Evolutionary conservation across 257 asterid genomes (phyloP), one percentile per base, ranked within the genome.

Genomic region (Salvia rosmarinus): DNA sequence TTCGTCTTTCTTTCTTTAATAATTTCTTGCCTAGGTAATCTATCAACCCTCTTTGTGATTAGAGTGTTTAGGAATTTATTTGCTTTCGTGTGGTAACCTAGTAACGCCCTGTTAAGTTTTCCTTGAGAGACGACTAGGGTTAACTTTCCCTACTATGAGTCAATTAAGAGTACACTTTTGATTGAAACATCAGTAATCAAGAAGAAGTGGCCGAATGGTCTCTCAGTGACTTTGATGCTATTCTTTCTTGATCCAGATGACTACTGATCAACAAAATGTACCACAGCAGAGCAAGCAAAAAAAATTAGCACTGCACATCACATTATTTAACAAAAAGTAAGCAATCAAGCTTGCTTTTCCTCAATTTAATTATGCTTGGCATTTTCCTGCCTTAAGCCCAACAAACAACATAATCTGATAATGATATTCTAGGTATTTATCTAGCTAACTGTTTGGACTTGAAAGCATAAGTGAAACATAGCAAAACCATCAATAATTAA

Each of bases 151-250:
- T n/a, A n/a, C n/a, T n/a, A n/a, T n/a, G n/a, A n/a, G n/a, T n/a
- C n/a, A n/a, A n/a, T n/a, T n/a, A n/a, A n/a, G n/a, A n/a, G n/a
- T n/a, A n/a, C n/a, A n/a, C n/a, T n/a, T n/a, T n/a, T n/a, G n/a
- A n/a, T n/a, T n/a, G n/a, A n/a, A n/a, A n/a, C n/a, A n/a, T 90
- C 30, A 90, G 90, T 14, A 76, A 82, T 75, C 87, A 82, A 47
- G 90, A 90, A 82, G 88, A n/a, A n/a, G n/a, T 80, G 55, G 95
- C 96, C 23, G 92, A 87, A 56, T 90, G 95, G 96, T 80, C 85
- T 75, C 80, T 90, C 20, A 84, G 87, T 9, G 84, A 85, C 72
- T 87, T 90, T 30, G 92, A 89, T 51, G 92, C 87, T 73, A 77
- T 82, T 60, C 80, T 87, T 58, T 77, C 89, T 70, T 80, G 40